phyloP scores from a whole-genome alignment of 345 rosid genomes.

The Eucalyptus victrix region DNA sequence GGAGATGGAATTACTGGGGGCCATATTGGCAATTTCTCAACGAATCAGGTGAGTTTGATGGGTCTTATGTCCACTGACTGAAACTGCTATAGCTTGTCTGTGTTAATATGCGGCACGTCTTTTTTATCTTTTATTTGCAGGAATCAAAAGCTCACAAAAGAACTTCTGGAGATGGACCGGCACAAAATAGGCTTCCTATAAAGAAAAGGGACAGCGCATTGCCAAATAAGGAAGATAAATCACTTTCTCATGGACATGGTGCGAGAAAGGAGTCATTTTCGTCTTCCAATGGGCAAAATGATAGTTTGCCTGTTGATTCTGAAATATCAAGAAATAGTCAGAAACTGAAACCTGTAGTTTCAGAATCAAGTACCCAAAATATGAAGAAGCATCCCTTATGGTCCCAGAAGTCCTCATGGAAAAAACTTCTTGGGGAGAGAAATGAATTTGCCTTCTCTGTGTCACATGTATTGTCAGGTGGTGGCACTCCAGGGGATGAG shows the following conservation, averaged over 20 bases:
- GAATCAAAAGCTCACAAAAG: conserved; percentile 8
- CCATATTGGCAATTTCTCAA: neutral
- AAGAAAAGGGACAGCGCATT: conserved; percentile 4
- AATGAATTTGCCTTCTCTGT: conserved; percentile 18
- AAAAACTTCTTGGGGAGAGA: conserved; percentile 41
- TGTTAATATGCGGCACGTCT: neutral
- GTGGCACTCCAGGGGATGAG: neutral
- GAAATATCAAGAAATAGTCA: neutral
- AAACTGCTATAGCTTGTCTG: neutral
- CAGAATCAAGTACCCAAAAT: conserved; percentile 3
- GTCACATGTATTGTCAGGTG: neutral
- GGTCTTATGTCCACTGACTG: neutral
- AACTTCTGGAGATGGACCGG: conserved; percentile 3
- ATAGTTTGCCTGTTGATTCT: neutral
- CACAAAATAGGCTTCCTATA: conserved; percentile 1
- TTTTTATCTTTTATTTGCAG: conserved; percentile 13
- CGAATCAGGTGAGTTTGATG: neutral
- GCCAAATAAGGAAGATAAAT: conserved; percentile 19
- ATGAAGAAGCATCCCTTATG: conserved; percentile 17
- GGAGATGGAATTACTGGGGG: neutral
- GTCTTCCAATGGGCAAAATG: neutral
- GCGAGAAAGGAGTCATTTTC: conserved; percentile 10
- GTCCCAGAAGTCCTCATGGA: conserved; percentile 82
- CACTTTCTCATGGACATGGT: conserved; percentile 5
- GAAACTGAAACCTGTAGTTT: conserved; percentile 2